Base-by-base conservation (phyloP, 345 rosid species). In the Eucalyptus melliodora region DNA sequence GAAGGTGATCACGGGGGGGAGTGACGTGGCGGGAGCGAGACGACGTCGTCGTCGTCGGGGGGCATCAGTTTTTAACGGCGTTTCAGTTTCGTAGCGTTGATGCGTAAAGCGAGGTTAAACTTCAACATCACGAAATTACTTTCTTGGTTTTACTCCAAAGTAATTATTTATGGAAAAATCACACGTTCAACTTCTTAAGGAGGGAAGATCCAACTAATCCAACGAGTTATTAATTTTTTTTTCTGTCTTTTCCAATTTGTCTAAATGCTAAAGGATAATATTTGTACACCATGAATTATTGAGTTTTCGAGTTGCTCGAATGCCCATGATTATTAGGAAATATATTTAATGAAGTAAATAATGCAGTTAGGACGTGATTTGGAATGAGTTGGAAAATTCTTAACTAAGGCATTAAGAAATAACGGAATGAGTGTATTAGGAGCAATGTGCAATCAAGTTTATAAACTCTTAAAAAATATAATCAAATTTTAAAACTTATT, bases 251-350 rank as follows among this genome's bases (percentile, higher is more conserved):
- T 19, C 47, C 8, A 11, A 19, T 10, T 72, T 11, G 4, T 37
- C 27, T 23, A 77, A 37, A 77, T 77, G 6, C 45, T 77, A 21
- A 37, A 37, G 4, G 8, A 14, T 19, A 11, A 21, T 77, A 77
- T 77, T 1, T 6, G 15, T 10, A 37, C 12, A 77, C 6, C 9
- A 6, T 21, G 5, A 37, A 77, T 77, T 19, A 19, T 37, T 34
- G 21, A 16, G 42, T 69, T 31, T 69, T 69, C 3, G 4, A 77
- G 15, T 37, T 19, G 45, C 8, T 10, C 0, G 5, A 1, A 1
- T 0, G 2, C 7, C 10, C 1, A 34, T 9, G 1, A 5, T 16
- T 69, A 8, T 31, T 10, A 11, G 3, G 6, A 37, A 11, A 21
- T 37, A 19, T 34, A 1, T 5, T 16, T 21, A 21, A 21, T 19